Evolutionary conservation across 163 green algal species (phyloP).

Genomic region (Coccomyxa subellipsoidea): DNA sequence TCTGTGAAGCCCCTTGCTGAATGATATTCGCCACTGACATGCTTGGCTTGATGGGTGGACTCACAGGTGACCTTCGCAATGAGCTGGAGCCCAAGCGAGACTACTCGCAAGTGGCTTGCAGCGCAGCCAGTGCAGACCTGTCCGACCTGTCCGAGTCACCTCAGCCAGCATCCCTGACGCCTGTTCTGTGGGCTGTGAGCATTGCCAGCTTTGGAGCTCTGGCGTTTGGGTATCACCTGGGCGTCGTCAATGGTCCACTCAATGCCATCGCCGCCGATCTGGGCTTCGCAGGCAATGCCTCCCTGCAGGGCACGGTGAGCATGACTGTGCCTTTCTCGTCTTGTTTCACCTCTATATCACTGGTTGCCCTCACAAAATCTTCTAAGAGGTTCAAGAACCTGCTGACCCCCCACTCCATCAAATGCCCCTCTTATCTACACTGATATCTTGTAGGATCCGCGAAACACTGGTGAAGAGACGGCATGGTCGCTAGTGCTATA

Average conservation of each 20-base stretch:
- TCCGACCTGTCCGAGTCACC: background rate
- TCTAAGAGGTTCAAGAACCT: no score
- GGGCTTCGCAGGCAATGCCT: conserved; percentile 71
- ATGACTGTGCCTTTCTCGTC: background rate
- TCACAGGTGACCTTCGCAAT: background rate
- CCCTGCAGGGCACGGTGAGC: conserved; percentile 71
- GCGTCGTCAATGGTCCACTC: conserved; percentile 91
- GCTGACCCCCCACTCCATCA: no score
- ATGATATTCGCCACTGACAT: no score
- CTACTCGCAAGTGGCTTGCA: background rate
- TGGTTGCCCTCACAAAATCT: background rate
- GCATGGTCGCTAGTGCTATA: no score
- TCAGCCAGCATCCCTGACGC: conserved; percentile 9
- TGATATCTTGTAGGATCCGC: no score
- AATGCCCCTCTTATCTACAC: no score
- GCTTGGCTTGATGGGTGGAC: no score
- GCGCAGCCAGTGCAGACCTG: background rate
- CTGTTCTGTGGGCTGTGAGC: conserved; percentile 18
- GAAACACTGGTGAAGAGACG: no score
- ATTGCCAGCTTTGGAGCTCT: conserved; percentile 79
- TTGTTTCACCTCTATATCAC: background rate
- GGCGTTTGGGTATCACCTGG: conserved; percentile 90
- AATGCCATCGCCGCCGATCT: conserved; percentile 77
- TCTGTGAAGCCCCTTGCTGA: no score
- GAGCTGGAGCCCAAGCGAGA: background rate